Conservation (phyloP, 2,329 filamentous ascomycete species). For the Myriosclerotinia duriaeana region DNA sequence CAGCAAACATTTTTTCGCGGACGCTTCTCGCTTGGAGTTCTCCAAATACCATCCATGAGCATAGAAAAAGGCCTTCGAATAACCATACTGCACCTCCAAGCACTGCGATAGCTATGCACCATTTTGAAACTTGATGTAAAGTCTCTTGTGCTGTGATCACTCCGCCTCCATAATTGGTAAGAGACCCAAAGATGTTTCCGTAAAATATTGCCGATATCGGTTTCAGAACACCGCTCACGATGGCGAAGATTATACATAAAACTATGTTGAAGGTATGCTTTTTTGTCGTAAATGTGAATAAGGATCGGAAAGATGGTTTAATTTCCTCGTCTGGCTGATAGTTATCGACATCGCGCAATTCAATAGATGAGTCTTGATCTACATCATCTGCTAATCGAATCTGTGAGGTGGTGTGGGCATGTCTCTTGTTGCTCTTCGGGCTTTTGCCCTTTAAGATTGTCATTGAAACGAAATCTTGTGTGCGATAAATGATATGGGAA, state of each 20-base stretch:
- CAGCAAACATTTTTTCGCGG: constrained; percentile 63
- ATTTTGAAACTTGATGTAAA: constrained; percentile 55
- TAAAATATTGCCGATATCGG: constrained; percentile 69
- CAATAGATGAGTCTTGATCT: constrained; percentile 7
- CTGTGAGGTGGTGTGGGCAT: background rate
- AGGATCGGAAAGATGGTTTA: constrained; percentile 35
- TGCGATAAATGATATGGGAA: background rate
- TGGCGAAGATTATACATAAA: constrained; percentile 55
- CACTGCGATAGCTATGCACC: constrained; percentile 61
- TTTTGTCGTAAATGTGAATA: constrained; percentile 73
- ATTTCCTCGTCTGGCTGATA: constrained; percentile 11
- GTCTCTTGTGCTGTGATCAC: constrained; percentile 51
- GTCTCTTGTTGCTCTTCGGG: constrained; percentile 11
- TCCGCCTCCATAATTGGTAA: constrained; percentile 64
- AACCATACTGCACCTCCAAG: constrained; percentile 68
- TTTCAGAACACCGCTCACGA: constrained; percentile 60
- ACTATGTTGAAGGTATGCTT: constrained; percentile 57
- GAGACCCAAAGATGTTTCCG: constrained; percentile 71
- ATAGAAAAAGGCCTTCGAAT: constrained; percentile 64
- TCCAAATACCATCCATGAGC: constrained; percentile 73
- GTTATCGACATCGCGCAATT: constrained; percentile 9
- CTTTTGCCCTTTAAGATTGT: constrained; percentile 12
- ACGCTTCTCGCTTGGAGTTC: constrained; percentile 73
- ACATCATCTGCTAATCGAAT: constrained; percentile 8
- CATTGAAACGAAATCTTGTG: constrained; percentile 4